Base-by-base conservation (phyloP, 169 alveolate species). In the Eimeria tenella region DNA sequence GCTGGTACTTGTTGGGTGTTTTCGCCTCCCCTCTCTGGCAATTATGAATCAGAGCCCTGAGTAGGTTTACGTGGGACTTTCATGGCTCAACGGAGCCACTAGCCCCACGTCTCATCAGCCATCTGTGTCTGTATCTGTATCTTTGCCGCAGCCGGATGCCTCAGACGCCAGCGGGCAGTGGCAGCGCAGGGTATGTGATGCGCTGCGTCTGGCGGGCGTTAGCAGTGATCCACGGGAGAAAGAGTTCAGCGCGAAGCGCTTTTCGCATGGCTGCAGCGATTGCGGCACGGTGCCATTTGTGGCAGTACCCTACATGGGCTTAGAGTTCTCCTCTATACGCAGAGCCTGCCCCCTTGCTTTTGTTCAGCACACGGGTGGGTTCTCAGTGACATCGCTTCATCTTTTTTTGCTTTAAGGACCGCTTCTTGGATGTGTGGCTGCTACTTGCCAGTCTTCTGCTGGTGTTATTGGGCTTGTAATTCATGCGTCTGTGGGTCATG, bases 261-360 rank as follows among this genome's bases (percentile, higher is more conserved):
- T 65, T 25, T 87, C 93, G 5, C 70, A 50, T 4, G 79, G 84
- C 8, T 71, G 77, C 17, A 55, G 71, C 42, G 56, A 52, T n/a
- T 17, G 25, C 73, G 89, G 71, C 4, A n/a, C 19, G 21, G 73
- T 55, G 0, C 56, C 89, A 5, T 79, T 79, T 21, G 89, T 79
- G 7, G 56, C 93, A 25, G 83, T 68, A 1, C 93, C 93, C 11
- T 49, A 49, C 15, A 23, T 65, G 49, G 93, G 93, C 31, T 71
- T 86, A 5, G 84, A 86, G 31, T 86, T 86, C 71, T 31, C 83
- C 52, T 86, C 93, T n/a, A 65, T 86, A 15, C 83, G 93, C 65
- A 86, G 23, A 23, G 74, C 77, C 84, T 60, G 77, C 31, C 68
- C 70, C 17, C 83, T 86, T 11, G 74, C 93, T 53, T 86, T 86